Conservation (phyloP, 2,329 filamentous ascomycete species). For the Colletotrichum coccodes region DNA sequence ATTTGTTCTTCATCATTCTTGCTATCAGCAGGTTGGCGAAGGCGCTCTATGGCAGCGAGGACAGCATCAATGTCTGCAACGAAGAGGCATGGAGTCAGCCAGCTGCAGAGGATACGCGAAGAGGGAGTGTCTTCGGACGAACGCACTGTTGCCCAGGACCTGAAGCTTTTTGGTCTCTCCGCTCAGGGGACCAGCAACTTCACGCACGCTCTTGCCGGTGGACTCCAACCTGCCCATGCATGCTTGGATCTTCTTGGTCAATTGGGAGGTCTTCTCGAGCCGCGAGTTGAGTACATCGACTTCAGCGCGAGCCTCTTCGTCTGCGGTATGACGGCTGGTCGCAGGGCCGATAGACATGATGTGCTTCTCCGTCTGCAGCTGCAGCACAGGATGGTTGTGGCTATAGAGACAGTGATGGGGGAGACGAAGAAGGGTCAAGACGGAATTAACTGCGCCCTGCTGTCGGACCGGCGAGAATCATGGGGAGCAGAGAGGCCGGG, state of each 20-base stretch:
- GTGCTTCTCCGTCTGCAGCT: neutral
- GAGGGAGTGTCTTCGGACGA: neutral
- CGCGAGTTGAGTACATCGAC: slow-evolving; percentile 77
- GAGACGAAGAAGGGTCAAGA: neutral
- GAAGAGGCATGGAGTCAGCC: slow-evolving; percentile 33
- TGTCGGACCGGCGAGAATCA: neutral
- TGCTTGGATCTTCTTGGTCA: slow-evolving; percentile 95
- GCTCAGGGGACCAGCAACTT: slow-evolving; percentile 92
- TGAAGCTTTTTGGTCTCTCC: slow-evolving; percentile 92
- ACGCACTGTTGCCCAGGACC: slow-evolving; percentile 81
- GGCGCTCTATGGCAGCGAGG: slow-evolving; percentile 85
- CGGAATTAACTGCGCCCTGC: neutral
- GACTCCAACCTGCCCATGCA: slow-evolving; percentile 86
- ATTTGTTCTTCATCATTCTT: slow-evolving; percentile 93
- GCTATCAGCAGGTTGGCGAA: slow-evolving; percentile 91
- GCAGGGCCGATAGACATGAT: slow-evolving; percentile 63
- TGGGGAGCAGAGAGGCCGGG: neutral
- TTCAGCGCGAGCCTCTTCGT: slow-evolving; percentile 76
- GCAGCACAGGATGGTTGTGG: neutral
- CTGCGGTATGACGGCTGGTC: slow-evolving; percentile 60
- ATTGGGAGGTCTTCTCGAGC: slow-evolving; percentile 89
- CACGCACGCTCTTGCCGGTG: slow-evolving; percentile 89
- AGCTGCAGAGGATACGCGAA: neutral
- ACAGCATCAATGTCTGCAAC: slow-evolving; percentile 82
- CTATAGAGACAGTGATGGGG: neutral